Evolutionary conservation across 2,329 filamentous ascomycete species (phyloP).

Genomic region (Fusarium floridanum): DNA sequence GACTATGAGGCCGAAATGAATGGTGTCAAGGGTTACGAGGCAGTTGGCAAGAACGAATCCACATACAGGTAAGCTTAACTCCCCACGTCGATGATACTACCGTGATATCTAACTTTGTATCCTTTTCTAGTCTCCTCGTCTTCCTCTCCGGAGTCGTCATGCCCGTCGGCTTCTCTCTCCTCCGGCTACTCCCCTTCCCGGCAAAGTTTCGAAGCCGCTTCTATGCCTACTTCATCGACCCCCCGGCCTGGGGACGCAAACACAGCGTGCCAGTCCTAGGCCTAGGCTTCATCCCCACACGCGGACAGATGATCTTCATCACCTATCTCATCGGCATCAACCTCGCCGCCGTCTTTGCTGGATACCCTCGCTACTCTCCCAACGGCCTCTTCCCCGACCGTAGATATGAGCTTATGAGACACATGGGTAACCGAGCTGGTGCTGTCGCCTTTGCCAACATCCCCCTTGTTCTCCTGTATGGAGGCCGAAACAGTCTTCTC

Average conservation of each 20-base stretch:
- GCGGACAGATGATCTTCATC: constrained; percentile 60
- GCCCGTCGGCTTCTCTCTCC: constrained; percentile 37
- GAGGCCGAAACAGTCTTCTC: constrained; percentile 61
- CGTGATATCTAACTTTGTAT: neutral
- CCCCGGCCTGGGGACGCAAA: constrained; percentile 41
- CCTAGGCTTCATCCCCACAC: constrained; percentile 52
- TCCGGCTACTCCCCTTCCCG: constrained; percentile 39
- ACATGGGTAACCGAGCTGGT: constrained; percentile 57
- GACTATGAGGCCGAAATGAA: constrained; percentile 27
- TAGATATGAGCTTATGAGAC: constrained; percentile 48
- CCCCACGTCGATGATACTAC: neutral
- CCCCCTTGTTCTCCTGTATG: constrained; percentile 59
- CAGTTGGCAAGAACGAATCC: constrained; percentile 20
- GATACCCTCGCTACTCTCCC: constrained; percentile 45
- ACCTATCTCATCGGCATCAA: constrained; percentile 55
- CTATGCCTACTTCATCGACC: constrained; percentile 48
- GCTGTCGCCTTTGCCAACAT: constrained; percentile 56
- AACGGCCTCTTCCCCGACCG: constrained; percentile 46
- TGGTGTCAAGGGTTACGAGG: constrained; percentile 9
- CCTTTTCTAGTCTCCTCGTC: constrained; percentile 25
- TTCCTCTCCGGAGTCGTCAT: constrained; percentile 39
- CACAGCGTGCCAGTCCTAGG: constrained; percentile 43
- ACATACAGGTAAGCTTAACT: constrained; percentile 37
- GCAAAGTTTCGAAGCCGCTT: constrained; percentile 27
- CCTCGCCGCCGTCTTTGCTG: constrained; percentile 48